phyloP scores from a whole-genome alignment of 1,284 basidiomycete species.

The Apiotrichum veenhuisii region DNA sequence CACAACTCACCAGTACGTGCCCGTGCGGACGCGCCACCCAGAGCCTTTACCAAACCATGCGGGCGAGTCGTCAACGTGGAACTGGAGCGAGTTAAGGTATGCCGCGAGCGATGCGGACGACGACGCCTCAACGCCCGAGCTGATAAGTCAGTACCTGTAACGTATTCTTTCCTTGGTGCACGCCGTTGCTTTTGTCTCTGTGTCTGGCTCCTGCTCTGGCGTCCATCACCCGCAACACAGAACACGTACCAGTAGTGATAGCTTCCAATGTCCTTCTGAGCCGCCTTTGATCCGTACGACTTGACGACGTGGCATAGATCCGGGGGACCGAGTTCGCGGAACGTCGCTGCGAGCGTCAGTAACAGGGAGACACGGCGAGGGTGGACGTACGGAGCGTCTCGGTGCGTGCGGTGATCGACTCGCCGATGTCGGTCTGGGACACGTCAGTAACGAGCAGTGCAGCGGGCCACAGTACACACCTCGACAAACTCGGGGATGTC shows the following conservation, averaged over 20 bases:
- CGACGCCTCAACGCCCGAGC: conserved; percentile 95
- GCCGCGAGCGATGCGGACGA: conserved; percentile 95
- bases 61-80: conserved; percentile 83
- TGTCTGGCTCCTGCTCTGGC: too few species aligned
- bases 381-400: conserved; percentile 82
- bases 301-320: conserved; percentile 97
- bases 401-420: conserved; percentile 82
- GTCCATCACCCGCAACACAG: too few species aligned
- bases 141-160: conserved; percentile 11
- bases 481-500: conserved; percentile 70
- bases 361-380: conserved; percentile 1
- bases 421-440: conserved; percentile 78
- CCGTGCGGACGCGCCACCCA: conserved; percentile 88
- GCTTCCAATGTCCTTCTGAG: conserved; percentile 83
- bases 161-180: too few species aligned
- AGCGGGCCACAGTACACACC: conserved; percentile 46
- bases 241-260: conserved; percentile 69
- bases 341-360: conserved; percentile 62
- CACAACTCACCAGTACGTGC: conserved; percentile 83
- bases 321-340: conserved; percentile 93
- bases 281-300: conserved; percentile 68
- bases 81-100: conserved; percentile 95
- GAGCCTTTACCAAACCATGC: conserved; percentile 88
- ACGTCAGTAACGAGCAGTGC: background rate
- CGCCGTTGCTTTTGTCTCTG: too few species aligned